Evolutionary conservation across 2,329 filamentous ascomycete genomes (phyloP).

Genomic region (Cytospora chrysosperma): DNA sequence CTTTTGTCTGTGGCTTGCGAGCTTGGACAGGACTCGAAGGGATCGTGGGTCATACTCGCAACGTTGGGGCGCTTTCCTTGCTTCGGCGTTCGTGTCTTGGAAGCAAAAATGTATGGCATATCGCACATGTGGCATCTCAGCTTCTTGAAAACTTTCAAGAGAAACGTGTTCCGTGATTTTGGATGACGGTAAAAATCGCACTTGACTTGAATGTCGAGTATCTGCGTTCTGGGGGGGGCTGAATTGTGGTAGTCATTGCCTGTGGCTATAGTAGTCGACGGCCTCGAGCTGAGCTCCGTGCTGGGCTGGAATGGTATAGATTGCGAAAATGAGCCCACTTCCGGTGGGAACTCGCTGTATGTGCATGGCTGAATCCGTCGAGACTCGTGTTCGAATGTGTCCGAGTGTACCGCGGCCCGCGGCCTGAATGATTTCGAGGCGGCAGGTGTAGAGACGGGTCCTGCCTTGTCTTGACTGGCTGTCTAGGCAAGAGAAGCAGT

Average conservation of each 20-base stretch:
- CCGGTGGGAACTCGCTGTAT: not conserved
- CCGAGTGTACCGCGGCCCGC: not conserved
- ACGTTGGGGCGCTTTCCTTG: not conserved
- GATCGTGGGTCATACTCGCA: not conserved
- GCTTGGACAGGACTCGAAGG: not conserved
- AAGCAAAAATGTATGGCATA: not conserved
- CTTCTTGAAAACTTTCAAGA: no score
- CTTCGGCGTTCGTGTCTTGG: not conserved
- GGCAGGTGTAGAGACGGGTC: not conserved
- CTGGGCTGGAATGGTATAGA: not conserved
- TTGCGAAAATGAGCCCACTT: not conserved
- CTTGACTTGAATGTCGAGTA: not conserved
- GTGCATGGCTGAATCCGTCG: no score
- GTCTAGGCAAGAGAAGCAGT: not conserved
- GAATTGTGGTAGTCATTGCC: not conserved
- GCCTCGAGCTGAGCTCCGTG: not conserved
- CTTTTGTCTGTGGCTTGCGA: not conserved
- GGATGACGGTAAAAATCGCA: not conserved
- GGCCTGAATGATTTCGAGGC: no score
- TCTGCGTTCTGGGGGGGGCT: not conserved
- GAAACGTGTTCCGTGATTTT: no score
- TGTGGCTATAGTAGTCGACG: not conserved
- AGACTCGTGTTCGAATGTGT: not conserved
- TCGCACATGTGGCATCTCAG: no score
- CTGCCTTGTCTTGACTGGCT: not conserved